Conservation (phyloP, 164 flowering plant species). For the Santalum album region DNA sequence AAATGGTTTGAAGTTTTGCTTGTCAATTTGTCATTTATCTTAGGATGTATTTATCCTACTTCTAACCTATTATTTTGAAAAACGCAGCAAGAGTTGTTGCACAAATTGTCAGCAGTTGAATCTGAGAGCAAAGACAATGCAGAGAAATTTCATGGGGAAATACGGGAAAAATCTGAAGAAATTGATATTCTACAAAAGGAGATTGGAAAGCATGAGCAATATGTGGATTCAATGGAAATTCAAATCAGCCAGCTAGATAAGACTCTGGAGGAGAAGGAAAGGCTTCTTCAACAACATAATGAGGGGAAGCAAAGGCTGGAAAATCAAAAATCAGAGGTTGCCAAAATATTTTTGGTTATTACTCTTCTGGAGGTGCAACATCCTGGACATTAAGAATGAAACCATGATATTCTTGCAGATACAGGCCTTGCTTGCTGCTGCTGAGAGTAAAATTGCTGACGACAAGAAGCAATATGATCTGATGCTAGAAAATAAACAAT, state of each 20-base stretch:
- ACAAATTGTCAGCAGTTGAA: constrained; percentile 47
- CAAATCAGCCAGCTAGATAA: constrained; percentile 41
- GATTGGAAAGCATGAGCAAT: constrained; percentile 33
- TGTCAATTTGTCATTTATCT: background rate
- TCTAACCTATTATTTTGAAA: constrained; percentile 14
- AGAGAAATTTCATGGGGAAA: constrained; percentile 42
- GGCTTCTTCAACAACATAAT: constrained; percentile 32
- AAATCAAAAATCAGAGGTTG: constrained; percentile 61
- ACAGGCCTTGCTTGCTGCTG: constrained; percentile 37
- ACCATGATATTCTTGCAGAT: constrained; percentile 37
- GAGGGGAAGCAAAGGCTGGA: constrained; percentile 55
- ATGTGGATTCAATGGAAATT: constrained; percentile 41
- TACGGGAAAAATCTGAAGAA: constrained; percentile 45
- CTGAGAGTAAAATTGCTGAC: constrained; percentile 65
- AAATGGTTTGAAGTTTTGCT: constrained; percentile 45
- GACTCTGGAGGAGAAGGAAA: constrained; percentile 57
- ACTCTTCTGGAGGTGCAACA: constrained; percentile 1
- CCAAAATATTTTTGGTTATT: background rate
- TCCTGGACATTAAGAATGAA: constrained; percentile 1
- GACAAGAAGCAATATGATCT: constrained; percentile 66
- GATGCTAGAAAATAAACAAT: constrained; percentile 82
- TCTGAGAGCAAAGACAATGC: constrained; percentile 41
- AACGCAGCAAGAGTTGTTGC: constrained; percentile 64
- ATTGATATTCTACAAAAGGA: constrained; percentile 40
- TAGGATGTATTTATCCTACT: constrained; percentile 5